These are phyloP conservation scores for Fusarium devonianum DNA, from an alignment of 2,329 filamentous ascomycete species.

Conservation along the genomic window DNA sequence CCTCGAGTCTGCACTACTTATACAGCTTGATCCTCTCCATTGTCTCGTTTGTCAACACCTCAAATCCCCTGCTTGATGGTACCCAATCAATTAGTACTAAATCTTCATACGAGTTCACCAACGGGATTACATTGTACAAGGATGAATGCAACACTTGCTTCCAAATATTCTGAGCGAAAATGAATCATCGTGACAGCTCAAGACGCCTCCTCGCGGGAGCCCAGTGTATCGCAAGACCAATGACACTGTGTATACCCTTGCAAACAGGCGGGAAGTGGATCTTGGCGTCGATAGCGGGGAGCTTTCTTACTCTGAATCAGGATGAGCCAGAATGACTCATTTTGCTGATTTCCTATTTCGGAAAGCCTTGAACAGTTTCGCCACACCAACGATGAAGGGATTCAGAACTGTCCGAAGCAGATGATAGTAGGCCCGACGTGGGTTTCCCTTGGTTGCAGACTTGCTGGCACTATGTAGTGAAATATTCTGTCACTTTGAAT, in stretches of 20 bases:
- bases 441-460: no score
- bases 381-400: no score
- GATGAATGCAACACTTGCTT: neutral
- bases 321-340: slow-evolving; percentile 48
- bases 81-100: no score
- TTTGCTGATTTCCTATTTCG: slow-evolving; percentile 27
- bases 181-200: slow-evolving; percentile 39
- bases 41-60: neutral
- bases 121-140: no score
- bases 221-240: slow-evolving; percentile 11
- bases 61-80: neutral
- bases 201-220: neutral
- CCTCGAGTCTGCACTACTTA: neutral
- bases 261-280: slow-evolving; percentile 12
- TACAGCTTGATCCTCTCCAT: no score
- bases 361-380: slow-evolving; percentile 5
- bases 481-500: slow-evolving; percentile 7
- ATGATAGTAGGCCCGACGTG: no score
- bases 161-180: slow-evolving; percentile 23
- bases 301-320: slow-evolving; percentile 18
- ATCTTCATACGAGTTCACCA: no score
- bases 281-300: neutral
- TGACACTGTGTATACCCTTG: slow-evolving; percentile 13
- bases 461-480: no score
- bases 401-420: no score